These are phyloP conservation scores for Fusarium sp. DNA, from an alignment of 2,329 filamentous ascomycete species.

Conservation along the genomic window DNA sequence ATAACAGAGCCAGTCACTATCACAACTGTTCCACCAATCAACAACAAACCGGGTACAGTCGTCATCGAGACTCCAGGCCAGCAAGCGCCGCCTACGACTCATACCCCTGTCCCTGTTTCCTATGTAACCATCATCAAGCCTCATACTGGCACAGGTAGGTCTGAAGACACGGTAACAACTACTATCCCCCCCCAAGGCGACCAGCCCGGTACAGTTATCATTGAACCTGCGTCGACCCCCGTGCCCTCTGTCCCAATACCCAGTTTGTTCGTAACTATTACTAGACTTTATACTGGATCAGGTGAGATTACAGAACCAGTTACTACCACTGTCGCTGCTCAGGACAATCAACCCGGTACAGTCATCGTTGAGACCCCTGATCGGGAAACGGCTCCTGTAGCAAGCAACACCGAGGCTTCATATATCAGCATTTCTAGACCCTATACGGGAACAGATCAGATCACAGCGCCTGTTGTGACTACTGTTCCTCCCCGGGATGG, in stretches of 20 bases:
- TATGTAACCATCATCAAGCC: conserved; percentile 7
- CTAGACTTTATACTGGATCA: background rate
- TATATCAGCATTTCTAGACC: conserved; percentile 3
- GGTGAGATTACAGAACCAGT: background rate
- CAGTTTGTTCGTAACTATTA: too few relatives aligned
- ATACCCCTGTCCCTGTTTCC: background rate
- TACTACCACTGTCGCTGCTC: background rate
- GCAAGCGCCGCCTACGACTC: conserved; percentile 1
- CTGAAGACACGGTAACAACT: background rate
- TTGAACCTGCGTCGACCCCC: too few relatives aligned
- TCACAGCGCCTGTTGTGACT: conserved; percentile 2
- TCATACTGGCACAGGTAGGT: too few relatives aligned
- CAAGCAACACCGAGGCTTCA: background rate
- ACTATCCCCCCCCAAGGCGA: too few relatives aligned
- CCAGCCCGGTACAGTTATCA: too few relatives aligned
- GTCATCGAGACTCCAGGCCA: conserved; percentile 17
- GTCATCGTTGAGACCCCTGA: conserved; percentile 6
- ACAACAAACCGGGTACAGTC: conserved; percentile 13
- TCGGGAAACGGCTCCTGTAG: background rate
- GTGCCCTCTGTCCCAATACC: too few relatives aligned
- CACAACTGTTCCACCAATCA: conserved; percentile 2
- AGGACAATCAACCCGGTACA: background rate
- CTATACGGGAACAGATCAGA: conserved; percentile 5
- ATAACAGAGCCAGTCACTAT: conserved; percentile 4
- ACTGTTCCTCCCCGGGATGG: conserved; percentile 4